Conservation (phyloP, 768 basidiomycete genomes). For the Myochromella boudieri region DNA sequence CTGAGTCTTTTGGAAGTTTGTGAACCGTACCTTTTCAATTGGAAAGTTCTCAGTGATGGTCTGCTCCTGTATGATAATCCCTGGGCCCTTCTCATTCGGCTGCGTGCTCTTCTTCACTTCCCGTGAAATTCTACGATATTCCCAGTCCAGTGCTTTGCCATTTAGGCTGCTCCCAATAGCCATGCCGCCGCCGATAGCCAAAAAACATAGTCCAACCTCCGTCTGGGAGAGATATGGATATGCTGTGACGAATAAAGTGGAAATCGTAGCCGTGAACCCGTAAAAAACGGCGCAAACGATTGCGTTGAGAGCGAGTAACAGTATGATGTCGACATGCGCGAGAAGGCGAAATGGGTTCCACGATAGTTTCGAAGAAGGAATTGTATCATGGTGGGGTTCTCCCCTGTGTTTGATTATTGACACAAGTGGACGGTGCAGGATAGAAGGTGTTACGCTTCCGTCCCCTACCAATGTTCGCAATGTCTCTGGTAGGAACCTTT, state of each 20-base stretch:
- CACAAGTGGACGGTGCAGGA: slow-evolving; percentile 56
- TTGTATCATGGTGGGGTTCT: slow-evolving; percentile 21
- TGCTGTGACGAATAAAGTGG: slow-evolving; percentile 54
- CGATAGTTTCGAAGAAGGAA: slow-evolving; percentile 38
- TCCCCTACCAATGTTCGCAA: slow-evolving; percentile 54
- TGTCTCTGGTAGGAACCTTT: slow-evolving; percentile 55
- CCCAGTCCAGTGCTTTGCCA: slow-evolving; percentile 65
- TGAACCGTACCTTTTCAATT: slow-evolving; percentile 44
- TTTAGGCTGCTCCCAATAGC: slow-evolving; percentile 54
- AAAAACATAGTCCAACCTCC: slow-evolving; percentile 73
- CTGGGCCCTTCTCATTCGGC: slow-evolving; percentile 13
- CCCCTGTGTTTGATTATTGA: slow-evolving; percentile 35
- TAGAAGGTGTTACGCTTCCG: slow-evolving; percentile 46
- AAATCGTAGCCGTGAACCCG: slow-evolving; percentile 57
- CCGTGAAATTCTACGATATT: slow-evolving; percentile 49
- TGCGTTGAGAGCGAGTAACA: slow-evolving; percentile 52
- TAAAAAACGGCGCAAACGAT: slow-evolving; percentile 58
- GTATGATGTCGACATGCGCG: slow-evolving; percentile 52
- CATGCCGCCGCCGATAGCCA: slow-evolving; percentile 75
- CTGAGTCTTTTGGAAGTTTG: neutral
- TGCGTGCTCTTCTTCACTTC: slow-evolving; percentile 28
- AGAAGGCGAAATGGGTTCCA: slow-evolving; percentile 59
- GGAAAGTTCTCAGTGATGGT: slow-evolving; percentile 44
- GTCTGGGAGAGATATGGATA: slow-evolving; percentile 65
- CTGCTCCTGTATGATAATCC: slow-evolving; percentile 10